Base-by-base conservation (phyloP, 768 basidiomycete genomes). In the Mycena leptocephala region DNA sequence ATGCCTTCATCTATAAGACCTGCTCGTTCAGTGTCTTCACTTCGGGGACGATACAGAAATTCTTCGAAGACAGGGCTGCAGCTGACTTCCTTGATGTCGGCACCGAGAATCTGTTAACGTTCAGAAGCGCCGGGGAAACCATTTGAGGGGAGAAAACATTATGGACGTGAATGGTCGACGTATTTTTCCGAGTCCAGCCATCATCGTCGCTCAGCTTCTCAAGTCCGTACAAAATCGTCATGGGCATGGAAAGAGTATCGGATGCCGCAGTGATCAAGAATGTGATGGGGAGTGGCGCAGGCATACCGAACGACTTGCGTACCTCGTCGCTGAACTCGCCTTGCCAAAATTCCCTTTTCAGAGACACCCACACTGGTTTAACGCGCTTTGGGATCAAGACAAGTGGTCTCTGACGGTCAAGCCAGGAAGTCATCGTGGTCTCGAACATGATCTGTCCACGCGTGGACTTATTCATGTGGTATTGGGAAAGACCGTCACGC, bases 181-280 rank as follows among this genome's bases (percentile, higher is more conserved):
- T 70, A 61, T 70, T 56, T 58, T 70, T 70, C 58, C 41, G 43
- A 70, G 69, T 70, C 69, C 69, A 70, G 41, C 43, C 58, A 70
- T 70, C 69, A 70, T n/a, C 68, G 46, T 69, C 43, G 28, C 43
- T 61, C 58, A 70, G 69, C 69, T 70, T 70, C 58, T 58, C 48
- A 58, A 70, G 58, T 70, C 41, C 69, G 61, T 70, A 61, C 46
- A 70, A 70, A 70, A 70, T 70, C 35, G 69, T 70, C 69, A 70
- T 70, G 69, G 69, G 69, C 56, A 70, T 32, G 48, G 69, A 61
- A 46, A 70, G 58, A 61, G 69, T 70, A 61, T 70, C 69, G 56
- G 69, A 70, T 41, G 61, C 33, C 18, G 69, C 69, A 70, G 41
- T 43, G 58, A 70, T 70, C 41, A 59, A 48, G 58, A 61, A 59